These are phyloP conservation scores for Antrodiella citrinella DNA, from an alignment of 768 basidiomycete species.

Conservation along the genomic window DNA sequence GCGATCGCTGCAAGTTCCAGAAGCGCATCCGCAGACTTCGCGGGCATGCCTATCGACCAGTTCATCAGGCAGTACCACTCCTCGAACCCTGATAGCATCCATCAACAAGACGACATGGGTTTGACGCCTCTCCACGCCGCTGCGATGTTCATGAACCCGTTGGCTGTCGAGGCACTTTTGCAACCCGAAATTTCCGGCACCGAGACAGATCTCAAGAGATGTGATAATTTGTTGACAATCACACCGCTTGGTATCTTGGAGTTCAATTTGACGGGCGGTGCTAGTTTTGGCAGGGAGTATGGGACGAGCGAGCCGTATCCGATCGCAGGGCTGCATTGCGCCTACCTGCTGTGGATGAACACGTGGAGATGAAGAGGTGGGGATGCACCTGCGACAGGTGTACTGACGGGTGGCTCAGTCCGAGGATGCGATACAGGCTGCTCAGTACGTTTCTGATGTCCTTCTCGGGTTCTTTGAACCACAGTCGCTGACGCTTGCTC, in stretches of 20 bases:
- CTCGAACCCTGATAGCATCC: background rate
- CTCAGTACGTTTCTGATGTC: background rate
- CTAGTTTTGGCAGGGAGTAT: background rate
- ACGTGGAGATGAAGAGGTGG: background rate
- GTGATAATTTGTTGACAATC: background rate
- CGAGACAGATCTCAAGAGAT: background rate
- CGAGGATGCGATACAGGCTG: conserved; percentile 4
- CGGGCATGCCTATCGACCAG: background rate
- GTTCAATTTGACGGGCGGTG: background rate
- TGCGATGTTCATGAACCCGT: background rate
- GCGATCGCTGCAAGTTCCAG: no score
- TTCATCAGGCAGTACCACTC: background rate
- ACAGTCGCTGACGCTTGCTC: no score
- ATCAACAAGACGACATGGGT: background rate
- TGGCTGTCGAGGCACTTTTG: background rate
- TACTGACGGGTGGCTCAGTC: conserved; percentile 9
- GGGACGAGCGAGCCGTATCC: background rate
- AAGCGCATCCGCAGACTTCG: no score
- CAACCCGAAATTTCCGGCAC: background rate
- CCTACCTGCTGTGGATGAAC: background rate
- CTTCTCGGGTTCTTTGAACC: no score
- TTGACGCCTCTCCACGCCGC: background rate
- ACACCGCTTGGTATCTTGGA: background rate
- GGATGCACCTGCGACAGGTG: conserved; percentile 11
- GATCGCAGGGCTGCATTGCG: background rate